Evolutionary conservation across 495 filamentous ascomycete species (phyloP), one percentile per base, ranked within the genome.

Genomic region (Aspergillus egyptiacus): DNA sequence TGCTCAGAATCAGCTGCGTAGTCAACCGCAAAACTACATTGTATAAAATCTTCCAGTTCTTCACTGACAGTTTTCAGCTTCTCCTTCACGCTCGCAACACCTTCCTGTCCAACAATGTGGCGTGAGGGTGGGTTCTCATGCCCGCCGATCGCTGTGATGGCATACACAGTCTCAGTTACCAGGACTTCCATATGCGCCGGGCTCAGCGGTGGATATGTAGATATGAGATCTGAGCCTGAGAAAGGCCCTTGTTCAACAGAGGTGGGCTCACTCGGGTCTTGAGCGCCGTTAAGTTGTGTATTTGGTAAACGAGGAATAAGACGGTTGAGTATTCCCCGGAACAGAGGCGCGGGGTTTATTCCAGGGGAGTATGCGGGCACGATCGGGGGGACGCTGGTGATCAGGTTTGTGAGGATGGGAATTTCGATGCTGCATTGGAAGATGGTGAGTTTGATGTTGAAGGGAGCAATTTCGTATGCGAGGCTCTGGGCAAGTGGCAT

Each of bases 11-110:
- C 62, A 19, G 61, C 63, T 22, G 66, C 81, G 57, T 91, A 86
- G 63, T 93, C 90, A 28, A 91, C 89, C 1, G 84, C 84, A 53
- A 84, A 76, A 52, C 89, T 96, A 18, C 87, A 85, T 55, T 93
- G 87, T 24, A 96, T 83, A 68, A 96, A 97, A 48, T 96, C 93
- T 63, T 97, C 93, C 31, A 97, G 59, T 67, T 97, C 93, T 62
- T 97, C 91, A 44, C 88, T 94, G 2, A 96, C 85, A 17, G 89
- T 96, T 74, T 94, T 96, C 44, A 98, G 69, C 69, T 96, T 96
- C 72, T 97, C 93, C 56, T 94, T 95, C 15, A 98, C 90, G 23
- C 82, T 85, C 5, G 84, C 79, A 25, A 91, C 84, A 8, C 88
- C 90, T 62, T 97, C 93, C 57, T 86, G 85, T 2, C 93, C 91